phyloP scores from a whole-genome alignment of 2,329 filamentous ascomycete species.

The Lachnellula hyalina region DNA sequence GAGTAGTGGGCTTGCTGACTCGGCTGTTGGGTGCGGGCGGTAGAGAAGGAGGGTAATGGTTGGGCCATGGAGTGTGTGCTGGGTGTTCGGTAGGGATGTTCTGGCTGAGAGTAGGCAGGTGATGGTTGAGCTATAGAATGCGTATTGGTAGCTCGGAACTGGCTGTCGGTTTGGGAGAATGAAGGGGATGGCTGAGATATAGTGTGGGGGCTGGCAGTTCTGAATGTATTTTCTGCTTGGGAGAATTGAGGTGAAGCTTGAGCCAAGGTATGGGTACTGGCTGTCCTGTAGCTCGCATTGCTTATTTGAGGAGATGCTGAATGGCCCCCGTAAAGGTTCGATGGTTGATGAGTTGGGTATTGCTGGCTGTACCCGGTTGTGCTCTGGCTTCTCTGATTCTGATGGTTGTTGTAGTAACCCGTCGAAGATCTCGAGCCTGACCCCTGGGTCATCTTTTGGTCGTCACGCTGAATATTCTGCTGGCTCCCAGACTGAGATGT shows the following conservation, averaged over 20 bases:
- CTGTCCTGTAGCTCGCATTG: slow-evolving; percentile 23
- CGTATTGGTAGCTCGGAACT: slow-evolving; percentile 18
- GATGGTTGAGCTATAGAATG: slow-evolving; percentile 23
- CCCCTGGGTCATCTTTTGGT: slow-evolving; percentile 22
- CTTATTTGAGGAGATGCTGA: slow-evolving; percentile 28
- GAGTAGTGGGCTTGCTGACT: slow-evolving; percentile 28
- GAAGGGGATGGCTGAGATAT: slow-evolving; percentile 27
- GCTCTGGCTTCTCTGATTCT: slow-evolving; percentile 22
- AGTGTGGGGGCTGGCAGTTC: slow-evolving; percentile 28
- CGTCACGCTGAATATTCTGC: slow-evolving; percentile 24
- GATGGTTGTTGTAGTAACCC: slow-evolving; percentile 24
- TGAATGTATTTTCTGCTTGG: slow-evolving; percentile 26
- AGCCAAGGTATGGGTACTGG: slow-evolving; percentile 21
- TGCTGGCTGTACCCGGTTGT: slow-evolving; percentile 25
- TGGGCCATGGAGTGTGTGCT: slow-evolving; percentile 24
- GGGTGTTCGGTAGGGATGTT: slow-evolving; percentile 21
- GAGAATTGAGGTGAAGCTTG: slow-evolving; percentile 29
- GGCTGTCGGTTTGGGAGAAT: slow-evolving; percentile 24
- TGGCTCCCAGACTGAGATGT: slow-evolving; percentile 14
- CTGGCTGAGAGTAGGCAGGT: slow-evolving; percentile 21
- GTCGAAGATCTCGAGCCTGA: slow-evolving; percentile 21
- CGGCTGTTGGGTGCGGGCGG: slow-evolving; percentile 22
- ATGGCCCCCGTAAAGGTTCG: slow-evolving; percentile 27
- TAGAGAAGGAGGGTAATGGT: slow-evolving; percentile 18
- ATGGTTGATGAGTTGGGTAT: slow-evolving; percentile 28